Percentiles rank a stretch among this genome's conserved stretches.
Conservation (phyloP, 1,284 basidiomycete genomes). For the Pseudozyma thailandica region DNA sequence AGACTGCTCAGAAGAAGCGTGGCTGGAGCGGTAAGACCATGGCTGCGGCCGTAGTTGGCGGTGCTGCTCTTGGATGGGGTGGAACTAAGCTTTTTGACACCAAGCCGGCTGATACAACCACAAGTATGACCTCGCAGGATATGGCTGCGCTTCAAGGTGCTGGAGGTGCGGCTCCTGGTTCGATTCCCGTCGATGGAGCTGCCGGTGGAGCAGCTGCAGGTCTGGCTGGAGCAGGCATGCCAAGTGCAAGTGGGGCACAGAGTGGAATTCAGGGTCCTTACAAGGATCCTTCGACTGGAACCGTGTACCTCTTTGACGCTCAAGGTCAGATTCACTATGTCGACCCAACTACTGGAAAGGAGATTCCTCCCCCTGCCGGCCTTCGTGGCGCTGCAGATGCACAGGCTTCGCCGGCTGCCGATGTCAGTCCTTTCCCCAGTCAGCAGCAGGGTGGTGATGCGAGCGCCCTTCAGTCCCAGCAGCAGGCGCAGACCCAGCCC, state of each 20-base stretch:
- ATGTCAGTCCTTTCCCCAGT: no score
- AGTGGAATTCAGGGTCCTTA: neutral
- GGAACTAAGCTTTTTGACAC: constrained; percentile 30
- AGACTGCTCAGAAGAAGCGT: constrained; percentile 5
- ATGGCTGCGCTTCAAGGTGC: constrained; percentile 24
- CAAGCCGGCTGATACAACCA: constrained; percentile 30
- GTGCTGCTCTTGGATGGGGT: constrained; percentile 6
- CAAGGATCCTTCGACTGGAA: neutral
- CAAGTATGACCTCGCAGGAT: constrained; percentile 16
- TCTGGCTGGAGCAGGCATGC: no score
- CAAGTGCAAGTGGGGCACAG: no score
- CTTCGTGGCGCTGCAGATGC: neutral
- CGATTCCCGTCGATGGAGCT: constrained; percentile 9
- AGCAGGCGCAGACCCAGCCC: no score
- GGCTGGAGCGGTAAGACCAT: constrained; percentile 7
- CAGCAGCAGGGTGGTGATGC: neutral
- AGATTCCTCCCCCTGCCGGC: neutral
- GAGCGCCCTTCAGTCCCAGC: neutral
- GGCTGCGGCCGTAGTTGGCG: neutral
- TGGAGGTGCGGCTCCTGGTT: constrained; percentile 16
- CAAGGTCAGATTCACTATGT: neutral
- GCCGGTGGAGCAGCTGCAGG: neutral
- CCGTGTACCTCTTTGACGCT: neutral
- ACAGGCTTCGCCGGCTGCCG: neutral
- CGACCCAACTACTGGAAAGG: neutral